Evolutionary conservation across 1,284 basidiomycete genomes (phyloP).

Genomic region (Trametes sp.): DNA sequence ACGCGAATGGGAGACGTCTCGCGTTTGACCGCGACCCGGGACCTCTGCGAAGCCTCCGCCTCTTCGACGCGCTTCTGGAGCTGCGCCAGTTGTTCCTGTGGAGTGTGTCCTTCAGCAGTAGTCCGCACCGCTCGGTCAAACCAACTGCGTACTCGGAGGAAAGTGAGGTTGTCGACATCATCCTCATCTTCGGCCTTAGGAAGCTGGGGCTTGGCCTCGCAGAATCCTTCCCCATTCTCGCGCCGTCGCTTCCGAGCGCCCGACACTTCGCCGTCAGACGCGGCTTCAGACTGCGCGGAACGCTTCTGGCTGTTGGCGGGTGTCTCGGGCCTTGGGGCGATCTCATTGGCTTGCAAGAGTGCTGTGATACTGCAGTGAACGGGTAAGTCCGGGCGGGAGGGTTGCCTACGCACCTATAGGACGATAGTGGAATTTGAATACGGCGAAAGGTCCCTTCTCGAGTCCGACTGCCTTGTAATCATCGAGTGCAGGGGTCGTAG

Average conservation of each 20-base stretch:
- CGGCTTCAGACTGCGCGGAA: not conserved
- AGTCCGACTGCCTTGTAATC: not conserved
- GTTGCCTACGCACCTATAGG: not conserved
- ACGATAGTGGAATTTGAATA: not conserved
- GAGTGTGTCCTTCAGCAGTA: no score
- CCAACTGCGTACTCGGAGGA: no score
- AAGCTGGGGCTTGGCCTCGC: no score
- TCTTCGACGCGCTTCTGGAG: slow-evolving; percentile 4
- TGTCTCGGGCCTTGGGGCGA: not conserved
- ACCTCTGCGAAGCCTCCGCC: not conserved
- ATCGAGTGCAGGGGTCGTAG: not conserved
- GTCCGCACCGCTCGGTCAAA: no score
- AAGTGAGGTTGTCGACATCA: no score
- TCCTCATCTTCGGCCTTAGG: no score
- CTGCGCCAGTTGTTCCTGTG: slow-evolving; percentile 9
- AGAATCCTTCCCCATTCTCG: no score
- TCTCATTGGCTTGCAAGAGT: slow-evolving; percentile 5
- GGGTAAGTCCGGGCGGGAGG: no score
- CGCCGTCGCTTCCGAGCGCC: no score
- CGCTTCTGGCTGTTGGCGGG: not conserved
- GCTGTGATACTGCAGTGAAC: no score
- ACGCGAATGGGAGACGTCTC: slow-evolving; percentile 12
- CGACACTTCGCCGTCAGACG: no score
- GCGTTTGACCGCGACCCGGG: slow-evolving; percentile 3
- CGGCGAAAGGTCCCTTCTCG: not conserved